phyloP scores from a whole-genome alignment of 2,329 filamentous ascomycete genomes.

The Colletotrichum spaethianum region DNA sequence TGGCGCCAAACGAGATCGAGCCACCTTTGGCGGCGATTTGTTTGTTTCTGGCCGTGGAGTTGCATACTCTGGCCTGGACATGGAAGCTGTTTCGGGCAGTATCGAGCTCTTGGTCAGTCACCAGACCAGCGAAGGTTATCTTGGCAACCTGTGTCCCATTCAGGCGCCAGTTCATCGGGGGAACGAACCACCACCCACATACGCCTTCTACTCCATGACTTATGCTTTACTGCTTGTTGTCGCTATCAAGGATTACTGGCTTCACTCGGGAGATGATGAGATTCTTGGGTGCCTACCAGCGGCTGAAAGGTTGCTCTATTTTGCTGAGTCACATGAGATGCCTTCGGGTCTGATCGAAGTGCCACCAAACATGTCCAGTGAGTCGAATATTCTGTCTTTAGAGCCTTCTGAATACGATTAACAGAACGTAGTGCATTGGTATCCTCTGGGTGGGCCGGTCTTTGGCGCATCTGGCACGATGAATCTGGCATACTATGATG shows the following conservation, averaged over 20 bases:
- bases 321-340: constrained; percentile 7
- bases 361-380: constrained; percentile 32
- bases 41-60: constrained; percentile 34
- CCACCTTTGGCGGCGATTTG: constrained; percentile 31
- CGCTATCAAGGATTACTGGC: constrained; percentile 34
- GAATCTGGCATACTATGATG: constrained; percentile 35
- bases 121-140: constrained; percentile 29
- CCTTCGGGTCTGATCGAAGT: constrained; percentile 24
- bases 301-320: constrained; percentile 20
- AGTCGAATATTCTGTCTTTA: neutral
- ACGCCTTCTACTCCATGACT: constrained; percentile 37
- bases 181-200: constrained; percentile 22
- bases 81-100: constrained; percentile 22
- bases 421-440: constrained; percentile 32
- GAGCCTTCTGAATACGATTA: neutral
- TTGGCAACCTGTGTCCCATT: constrained; percentile 35
- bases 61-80: constrained; percentile 24
- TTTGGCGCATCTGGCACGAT: constrained; percentile 21
- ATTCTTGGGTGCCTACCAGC: neutral
- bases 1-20: constrained; percentile 35
- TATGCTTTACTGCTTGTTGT: constrained; percentile 31
- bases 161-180: constrained; percentile 22
- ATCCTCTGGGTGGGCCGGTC: constrained; percentile 19
- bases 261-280: constrained; percentile 25
- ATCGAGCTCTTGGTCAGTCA: constrained; percentile 35